These are phyloP conservation scores for Mycena indigotica DNA, from an alignment of 768 basidiomycete genomes.

Conservation along the genomic window DNA sequence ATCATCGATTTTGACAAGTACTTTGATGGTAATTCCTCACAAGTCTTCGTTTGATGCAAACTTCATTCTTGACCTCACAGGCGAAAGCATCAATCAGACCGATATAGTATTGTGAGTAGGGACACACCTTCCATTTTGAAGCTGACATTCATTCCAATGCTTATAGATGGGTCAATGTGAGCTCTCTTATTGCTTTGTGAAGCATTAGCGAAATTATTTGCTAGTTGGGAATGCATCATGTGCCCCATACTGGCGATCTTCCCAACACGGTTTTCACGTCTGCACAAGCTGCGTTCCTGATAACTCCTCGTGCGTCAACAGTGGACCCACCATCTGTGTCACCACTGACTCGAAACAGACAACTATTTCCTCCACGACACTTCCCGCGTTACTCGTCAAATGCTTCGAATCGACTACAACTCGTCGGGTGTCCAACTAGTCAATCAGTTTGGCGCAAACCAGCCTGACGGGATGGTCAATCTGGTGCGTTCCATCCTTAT, in stretches of 20 bases:
- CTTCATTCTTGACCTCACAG: too few species aligned
- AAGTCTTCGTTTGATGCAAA: too few species aligned
- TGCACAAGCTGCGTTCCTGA: conserved; percentile 24
- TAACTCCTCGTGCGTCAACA: conserved; percentile 22
- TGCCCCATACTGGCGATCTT: conserved; percentile 26
- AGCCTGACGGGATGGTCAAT: conserved; percentile 22
- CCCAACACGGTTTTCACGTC: conserved; percentile 28
- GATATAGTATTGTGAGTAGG: conserved; percentile 21
- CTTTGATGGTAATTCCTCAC: conserved; percentile 47
- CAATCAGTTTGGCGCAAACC: conserved; percentile 22
- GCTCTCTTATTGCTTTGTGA: too few species aligned
- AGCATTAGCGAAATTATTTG: not conserved
- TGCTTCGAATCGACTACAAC: conserved; percentile 25
- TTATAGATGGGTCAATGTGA: conserved; percentile 46
- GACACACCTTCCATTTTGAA: not conserved
- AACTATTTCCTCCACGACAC: conserved; percentile 26
- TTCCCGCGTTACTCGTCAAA: conserved; percentile 21
- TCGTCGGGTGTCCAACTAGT: conserved; percentile 21
- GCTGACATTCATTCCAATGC: conserved; percentile 36
- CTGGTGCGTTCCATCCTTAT: conserved; percentile 7
- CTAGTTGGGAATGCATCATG: conserved; percentile 28
- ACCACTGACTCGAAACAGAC: conserved; percentile 5
- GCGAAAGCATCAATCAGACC: conserved; percentile 21
- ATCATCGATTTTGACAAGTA: conserved; percentile 53
- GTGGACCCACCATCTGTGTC: too few species aligned